Base-by-base conservation (phyloP, 371 early-diverging fungal species). In the Mortierella sp. region DNA sequence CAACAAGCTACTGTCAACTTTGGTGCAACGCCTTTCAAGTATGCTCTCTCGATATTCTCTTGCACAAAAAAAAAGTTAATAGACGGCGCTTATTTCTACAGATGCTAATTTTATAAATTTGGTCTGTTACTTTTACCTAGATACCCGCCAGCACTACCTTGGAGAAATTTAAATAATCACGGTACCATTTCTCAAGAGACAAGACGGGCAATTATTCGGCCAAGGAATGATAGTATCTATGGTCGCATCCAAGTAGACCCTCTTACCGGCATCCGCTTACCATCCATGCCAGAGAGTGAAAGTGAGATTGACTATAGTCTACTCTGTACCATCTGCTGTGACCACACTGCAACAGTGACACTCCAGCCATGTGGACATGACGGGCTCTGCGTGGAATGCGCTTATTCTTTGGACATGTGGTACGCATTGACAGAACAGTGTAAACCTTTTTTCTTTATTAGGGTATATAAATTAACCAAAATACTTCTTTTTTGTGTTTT, bases 281-380 rank as follows among this genome's bases (percentile, higher is more conserved):
- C 80, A 0, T 45, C 71, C 0, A 67, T 74, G 70, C 65, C 70
- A 1, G 80, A 80, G 17, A 71, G 71, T 26, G 71, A 68, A 3
- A 53, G 13, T 4, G 79, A 80, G 7, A 68, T 80, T 10, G 80
- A 80, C 37, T 80, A 80, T 37, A 74, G 75, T 51, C 40, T 68
- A 26, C 71, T 80, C 2, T 80, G 80, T 31, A 74, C 71, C 5
- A 80, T 80, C 35, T 80, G 80, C 49, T 80, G 80, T 54, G 80
- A 80, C n/a, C 80, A 80, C 17, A 63, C 75, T 2, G 80, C 80
- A n/a, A 74, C 80, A 17, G 71, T 80, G 58, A 80, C 80, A 15
- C 56, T 80, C 9, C 74, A 80, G 65, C 80, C 80, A 7, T 80
- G 80, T 58, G 80, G 80, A 29, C 80, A 80, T 35, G 70, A 80